Evolutionary conservation across 768 basidiomycete species (phyloP), one percentile per base, ranked within the genome.

Genomic region (Agaricus sinodeliciosus): DNA sequence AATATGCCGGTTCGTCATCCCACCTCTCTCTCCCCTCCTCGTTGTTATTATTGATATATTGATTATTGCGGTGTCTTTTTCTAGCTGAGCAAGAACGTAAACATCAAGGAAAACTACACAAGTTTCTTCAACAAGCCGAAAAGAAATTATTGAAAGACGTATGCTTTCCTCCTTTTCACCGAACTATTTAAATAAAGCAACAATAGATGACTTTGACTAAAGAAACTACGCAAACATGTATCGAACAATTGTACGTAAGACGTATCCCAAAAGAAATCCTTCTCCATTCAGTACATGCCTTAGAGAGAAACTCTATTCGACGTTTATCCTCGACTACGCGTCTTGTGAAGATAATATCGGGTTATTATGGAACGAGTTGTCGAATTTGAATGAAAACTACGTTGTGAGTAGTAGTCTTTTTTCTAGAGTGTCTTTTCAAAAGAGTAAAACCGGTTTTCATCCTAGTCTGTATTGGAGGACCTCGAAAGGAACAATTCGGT

Each of bases 241-340:
- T 54, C 11, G 39, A 48, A 27, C 27, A 42, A 16, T 26, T 54
- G 52, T 54, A 54, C n/a, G n/a, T n/a, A n/a, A n/a, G n/a, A n/a
- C n/a, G n/a, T n/a, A n/a, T n/a, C n/a, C n/a, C n/a, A n/a, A n/a
- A n/a, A n/a, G n/a, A n/a, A n/a, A n/a, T n/a, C n/a, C n/a, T n/a
- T n/a, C n/a, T n/a, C n/a, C n/a, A n/a, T n/a, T n/a, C n/a, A n/a
- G n/a, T n/a, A n/a, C n/a, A n/a, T n/a, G n/a, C n/a, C n/a, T n/a
- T n/a, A n/a, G 52, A 7, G 52, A 54, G 35, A 26, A 45, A 8
- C 16, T 47, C 3, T 54, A 54, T 15, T 13, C 39, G 16, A 27
- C 37, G 25, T 54, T 54, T n/a, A 19, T 48, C 9, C 35, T 54
- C 28, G 52, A 54, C 8, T 39, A 54, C 15, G 45, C 52, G 22